Base-by-base conservation (phyloP, 2,329 filamentous ascomycete genomes). In the Dactylellina parvicollis region DNA sequence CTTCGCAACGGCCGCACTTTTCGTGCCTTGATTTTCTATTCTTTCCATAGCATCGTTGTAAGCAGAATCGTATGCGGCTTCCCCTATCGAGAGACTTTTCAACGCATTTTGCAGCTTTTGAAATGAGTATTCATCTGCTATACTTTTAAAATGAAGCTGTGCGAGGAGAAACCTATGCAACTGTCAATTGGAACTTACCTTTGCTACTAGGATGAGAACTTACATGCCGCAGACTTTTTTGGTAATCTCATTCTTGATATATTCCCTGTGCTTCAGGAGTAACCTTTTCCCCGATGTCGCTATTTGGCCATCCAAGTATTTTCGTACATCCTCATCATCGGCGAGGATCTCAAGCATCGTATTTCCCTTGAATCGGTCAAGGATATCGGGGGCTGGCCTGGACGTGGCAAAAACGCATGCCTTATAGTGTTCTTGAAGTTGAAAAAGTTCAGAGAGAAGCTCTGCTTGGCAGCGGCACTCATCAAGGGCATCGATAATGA, bases 141-240 rank as follows among this genome's bases (percentile, higher is more conserved):
- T 75, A 0, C 79, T 80, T 16, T 80, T 77, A 4, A 81, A 64
- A 75, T 83, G 76, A 9, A 83, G 78, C 28, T 80, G 75, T 8
- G 81, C 82, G 14, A 82, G 78, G 3, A 83, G 78, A 76, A 82
- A 82, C 80, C 80, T 82, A 67, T 16, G 24, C 24, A 10, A 14
- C 16, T 5, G 49, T 34, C 18, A 55, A 16, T 26, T 22, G 28
- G 46, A 18, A n/a, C n/a, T n/a, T 64, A 32, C 7, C 4, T 24
- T 3, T 28, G 28, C 18, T 36, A 16, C 26, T 7, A 42, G 22
- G 26, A 16, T 40, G n/a, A n/a, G 12, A 36, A 49, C 61, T 40
- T 56, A 40, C 61, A 65, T 65, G 28, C 61, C 61, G 16, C 47
- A 26, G 9, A 56, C 38, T n/a, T 9, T 50, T n/a, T 49, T 49